phyloP scores from a whole-genome alignment of 306 rosid genomes.

The Hippophae gyantsensis region DNA sequence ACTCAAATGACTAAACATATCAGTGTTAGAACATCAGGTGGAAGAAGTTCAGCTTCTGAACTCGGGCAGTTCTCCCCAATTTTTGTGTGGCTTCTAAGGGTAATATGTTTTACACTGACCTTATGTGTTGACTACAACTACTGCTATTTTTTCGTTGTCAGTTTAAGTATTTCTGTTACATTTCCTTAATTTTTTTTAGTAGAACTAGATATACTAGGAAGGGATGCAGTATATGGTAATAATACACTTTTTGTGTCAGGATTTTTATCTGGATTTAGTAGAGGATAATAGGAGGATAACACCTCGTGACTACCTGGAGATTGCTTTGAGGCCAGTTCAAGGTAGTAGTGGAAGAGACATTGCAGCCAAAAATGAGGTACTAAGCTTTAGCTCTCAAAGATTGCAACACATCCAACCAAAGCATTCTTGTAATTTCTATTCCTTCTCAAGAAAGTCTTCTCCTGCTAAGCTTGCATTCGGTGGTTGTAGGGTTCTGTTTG shows the following conservation, averaged over 20 bases:
- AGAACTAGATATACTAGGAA: background rate
- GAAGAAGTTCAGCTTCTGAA: slow-evolving; percentile 37
- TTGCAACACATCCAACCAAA: background rate
- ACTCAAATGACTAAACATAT: slow-evolving; percentile 55
- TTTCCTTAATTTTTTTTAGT: too few species aligned
- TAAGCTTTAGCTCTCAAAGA: background rate
- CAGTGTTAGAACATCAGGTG: slow-evolving; percentile 45
- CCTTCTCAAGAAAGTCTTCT: background rate
- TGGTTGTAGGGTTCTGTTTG: background rate
- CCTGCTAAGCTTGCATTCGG: too few species aligned
- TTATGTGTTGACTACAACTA: background rate
- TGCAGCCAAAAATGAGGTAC: slow-evolving; percentile 43
- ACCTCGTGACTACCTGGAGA: slow-evolving; percentile 47
- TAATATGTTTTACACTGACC: background rate
- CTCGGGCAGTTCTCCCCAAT: slow-evolving; percentile 52
- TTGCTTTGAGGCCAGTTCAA: slow-evolving; percentile 36
- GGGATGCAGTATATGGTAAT: background rate
- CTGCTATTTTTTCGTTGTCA: background rate
- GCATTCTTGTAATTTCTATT: too few species aligned
- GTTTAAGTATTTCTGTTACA: background rate
- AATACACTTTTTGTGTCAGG: slow-evolving; percentile 22
- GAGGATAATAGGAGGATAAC: slow-evolving; percentile 51
- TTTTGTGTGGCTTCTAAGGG: slow-evolving; percentile 50
- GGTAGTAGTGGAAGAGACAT: slow-evolving; percentile 38
- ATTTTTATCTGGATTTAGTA: slow-evolving; percentile 42